These are phyloP conservation scores for Tympanopsis confertula DNA, from an alignment of 2,329 filamentous ascomycete genomes.

Conservation along the genomic window DNA sequence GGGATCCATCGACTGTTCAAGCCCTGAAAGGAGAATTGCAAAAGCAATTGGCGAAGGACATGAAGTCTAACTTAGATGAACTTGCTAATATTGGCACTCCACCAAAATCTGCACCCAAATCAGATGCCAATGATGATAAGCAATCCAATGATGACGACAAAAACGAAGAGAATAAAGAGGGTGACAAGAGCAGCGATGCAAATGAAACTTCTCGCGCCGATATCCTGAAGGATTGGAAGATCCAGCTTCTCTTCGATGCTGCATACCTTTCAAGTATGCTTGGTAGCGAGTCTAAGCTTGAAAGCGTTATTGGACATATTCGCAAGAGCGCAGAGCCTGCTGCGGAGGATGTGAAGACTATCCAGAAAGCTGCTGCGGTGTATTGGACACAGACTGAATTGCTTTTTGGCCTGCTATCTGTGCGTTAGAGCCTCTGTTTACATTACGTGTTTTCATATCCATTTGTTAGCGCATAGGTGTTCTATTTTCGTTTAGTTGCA, in stretches of 20 bases:
- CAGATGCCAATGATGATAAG: background rate
- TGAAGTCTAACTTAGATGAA: background rate
- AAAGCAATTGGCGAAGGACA: background rate
- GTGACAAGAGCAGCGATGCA: background rate
- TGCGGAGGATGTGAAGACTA: background rate
- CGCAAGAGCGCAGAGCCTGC: background rate
- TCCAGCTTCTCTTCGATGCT: background rate
- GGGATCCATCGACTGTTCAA: background rate
- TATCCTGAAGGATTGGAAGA: background rate
- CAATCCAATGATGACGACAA: background rate
- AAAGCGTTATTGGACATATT: background rate
- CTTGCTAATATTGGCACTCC: too few relatives aligned
- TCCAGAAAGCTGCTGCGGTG: background rate
- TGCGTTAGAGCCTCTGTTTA: too few relatives aligned
- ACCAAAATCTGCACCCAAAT: background rate
- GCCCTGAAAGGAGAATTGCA: background rate
- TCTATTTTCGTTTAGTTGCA: too few relatives aligned
- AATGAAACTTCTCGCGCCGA: background rate
- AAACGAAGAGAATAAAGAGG: background rate
- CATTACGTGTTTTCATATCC: too few relatives aligned
- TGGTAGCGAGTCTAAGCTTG: background rate
- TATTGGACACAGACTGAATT: background rate
- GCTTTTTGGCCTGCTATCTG: background rate
- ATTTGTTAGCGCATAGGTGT: too few relatives aligned
- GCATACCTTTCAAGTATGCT: background rate